Conservation (phyloP, 805 yeast species). For the Lipomyces sp. region DNA sequence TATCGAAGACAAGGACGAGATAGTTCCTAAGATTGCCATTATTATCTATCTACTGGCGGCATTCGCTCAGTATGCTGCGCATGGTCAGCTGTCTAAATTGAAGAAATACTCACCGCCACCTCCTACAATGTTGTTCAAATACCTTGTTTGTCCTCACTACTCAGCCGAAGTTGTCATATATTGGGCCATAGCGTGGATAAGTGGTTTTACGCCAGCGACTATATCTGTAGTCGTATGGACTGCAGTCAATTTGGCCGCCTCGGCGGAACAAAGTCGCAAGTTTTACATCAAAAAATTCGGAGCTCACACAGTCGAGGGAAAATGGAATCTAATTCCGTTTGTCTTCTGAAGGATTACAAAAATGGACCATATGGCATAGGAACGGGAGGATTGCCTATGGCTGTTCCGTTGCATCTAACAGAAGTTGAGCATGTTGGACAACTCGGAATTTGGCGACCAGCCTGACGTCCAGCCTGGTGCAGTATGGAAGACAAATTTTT, state of each 20-base stretch:
- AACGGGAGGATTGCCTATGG: background rate
- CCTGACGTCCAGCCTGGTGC: conserved; percentile 1
- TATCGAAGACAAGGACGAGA: background rate
- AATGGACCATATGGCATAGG: background rate
- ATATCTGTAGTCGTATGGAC: conserved; percentile 44
- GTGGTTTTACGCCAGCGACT: conserved; percentile 35
- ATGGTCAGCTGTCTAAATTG: conserved; percentile 54
- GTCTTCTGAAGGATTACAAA: conserved; percentile 3
- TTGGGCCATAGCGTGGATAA: conserved; percentile 38
- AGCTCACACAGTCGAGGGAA: conserved; percentile 20
- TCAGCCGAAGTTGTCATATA: conserved; percentile 63
- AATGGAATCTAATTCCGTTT: conserved; percentile 26
- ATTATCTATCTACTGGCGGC: conserved; percentile 47
- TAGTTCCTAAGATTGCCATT: conserved; percentile 29
- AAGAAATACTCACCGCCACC: conserved; percentile 60
- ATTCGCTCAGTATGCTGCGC: conserved; percentile 55
- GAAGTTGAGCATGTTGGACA: background rate
- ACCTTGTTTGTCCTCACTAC: conserved; percentile 65
- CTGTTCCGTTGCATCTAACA: background rate
- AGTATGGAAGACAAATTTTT: conserved; percentile 2
- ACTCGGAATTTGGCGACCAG: too few relatives aligned
- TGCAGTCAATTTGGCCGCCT: conserved; percentile 52
- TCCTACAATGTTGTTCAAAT: conserved; percentile 44
- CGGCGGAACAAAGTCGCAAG: conserved; percentile 55
- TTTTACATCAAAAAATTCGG: conserved; percentile 49